Conservation (phyloP, 2,329 filamentous ascomycete genomes). For the Penicillium olsonii region DNA sequence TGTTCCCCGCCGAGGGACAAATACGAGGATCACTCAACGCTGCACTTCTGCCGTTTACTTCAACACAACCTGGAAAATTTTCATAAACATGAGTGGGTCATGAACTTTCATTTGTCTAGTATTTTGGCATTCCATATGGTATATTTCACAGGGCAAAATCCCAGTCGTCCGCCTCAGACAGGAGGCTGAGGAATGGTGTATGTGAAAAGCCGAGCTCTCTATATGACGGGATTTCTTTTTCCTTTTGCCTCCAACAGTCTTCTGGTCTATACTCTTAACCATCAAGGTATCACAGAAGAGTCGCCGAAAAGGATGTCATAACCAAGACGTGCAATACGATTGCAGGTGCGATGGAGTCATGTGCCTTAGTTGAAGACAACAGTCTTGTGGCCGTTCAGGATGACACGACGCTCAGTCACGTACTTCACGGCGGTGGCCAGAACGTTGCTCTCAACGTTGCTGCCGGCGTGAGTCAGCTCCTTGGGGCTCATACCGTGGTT, state of each 20-base stretch:
- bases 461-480: conserved; percentile 75
- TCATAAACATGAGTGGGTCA: no score
- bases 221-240: not conserved
- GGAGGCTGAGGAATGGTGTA: no score
- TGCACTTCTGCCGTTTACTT: no score
- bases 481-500: conserved; percentile 76
- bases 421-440: conserved; percentile 80
- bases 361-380: conserved; percentile 66
- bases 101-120: no score
- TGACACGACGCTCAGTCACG: conserved; percentile 75
- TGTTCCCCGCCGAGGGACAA: no score
- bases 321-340: not conserved
- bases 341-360: not conserved
- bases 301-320: not conserved
- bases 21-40: no score
- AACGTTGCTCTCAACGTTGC: conserved; percentile 81
- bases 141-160: no score
- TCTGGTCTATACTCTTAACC: not conserved
- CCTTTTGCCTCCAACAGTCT: not conserved
- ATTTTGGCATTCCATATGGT: no score
- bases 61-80: no score
- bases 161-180: no score
- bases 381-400: conserved; percentile 77
- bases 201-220: not conserved
- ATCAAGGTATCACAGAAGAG: not conserved